Evolutionary conservation across 1,284 basidiomycete species (phyloP), one percentile per base, ranked within the genome.

Genomic region (Cryptococcus jaspeensis): DNA sequence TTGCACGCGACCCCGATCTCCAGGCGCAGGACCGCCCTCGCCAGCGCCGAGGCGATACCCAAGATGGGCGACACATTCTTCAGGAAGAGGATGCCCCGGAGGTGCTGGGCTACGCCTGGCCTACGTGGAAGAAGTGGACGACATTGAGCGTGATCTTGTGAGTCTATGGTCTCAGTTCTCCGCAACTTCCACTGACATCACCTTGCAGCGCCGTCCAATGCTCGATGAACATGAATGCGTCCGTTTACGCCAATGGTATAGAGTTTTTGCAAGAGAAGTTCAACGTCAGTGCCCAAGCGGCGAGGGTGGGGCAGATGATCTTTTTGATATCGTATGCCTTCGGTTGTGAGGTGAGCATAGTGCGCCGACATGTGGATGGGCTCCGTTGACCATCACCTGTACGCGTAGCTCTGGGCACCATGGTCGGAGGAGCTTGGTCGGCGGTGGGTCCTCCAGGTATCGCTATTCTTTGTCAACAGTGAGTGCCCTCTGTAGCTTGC

Each of bases 371-470:
- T 5, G 9, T 4, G 9, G 5, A 9, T 5, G 5, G 16, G 40
- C 22, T 15, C 18, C 22, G 15, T 11, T 18, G 35, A 18, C 32
- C 5, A 25, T n/a, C 12, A 61, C 47, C 18, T 46, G 12, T 32
- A 28, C 1, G n/a, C n/a, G n/a, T 32, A 49, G 47, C 60, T 79
- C 52, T 80, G 79, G 79, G 80, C 79, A 0, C 83, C 84, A 1
- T 82, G 83, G 22, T 84, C 83, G 35, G 87, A 89, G 66, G 77
- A 88, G 5, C 71, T 84, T 35, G 87, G 87, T 5, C 79, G 87
- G 23, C 77, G 82, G 52, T 81, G 81, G 0, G 78, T 88, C 41
- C 84, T 87, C 59, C 68, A 79, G 68, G 28, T 71, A 46, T 58
- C 67, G 39, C 55, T 75, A 11, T 65, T 70, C 48, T 53, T 75